Evolutionary conservation across 208 protist species (phyloP), one percentile per base, ranked within the genome.

Genomic region (Wallacemonas rigidus): DNA sequence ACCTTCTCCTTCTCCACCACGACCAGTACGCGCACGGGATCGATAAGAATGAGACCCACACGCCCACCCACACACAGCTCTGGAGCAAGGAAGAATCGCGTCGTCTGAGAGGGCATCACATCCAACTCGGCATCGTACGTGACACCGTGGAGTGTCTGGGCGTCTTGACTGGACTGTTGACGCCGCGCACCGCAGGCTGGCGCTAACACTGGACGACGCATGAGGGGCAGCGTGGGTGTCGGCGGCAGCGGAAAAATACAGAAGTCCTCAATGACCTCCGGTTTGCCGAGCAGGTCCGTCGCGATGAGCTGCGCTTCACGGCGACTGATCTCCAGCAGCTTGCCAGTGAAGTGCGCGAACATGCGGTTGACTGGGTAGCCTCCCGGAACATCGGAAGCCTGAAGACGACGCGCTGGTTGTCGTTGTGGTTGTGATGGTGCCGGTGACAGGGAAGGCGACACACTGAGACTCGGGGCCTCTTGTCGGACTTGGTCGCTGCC

Each of bases 31-130:
- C 91, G 88, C 17, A 95, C 75, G 12, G 81, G 76, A 54, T 95
- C 91, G 3, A 85, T 83, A 3, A 91, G 63, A 47, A 95, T 56
- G 12, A 95, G 72, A 41, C 85, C 91, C 8, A 95, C 67, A 68
- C 69, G 71, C 7, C 83, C 83, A 50, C 73, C 54, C 5, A 65
- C 69, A 57, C 85, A 91, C 54, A 94, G 72, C 74, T 94, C 85
- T 35, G 89, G 89, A 26, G 80, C 80, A 40, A 94, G 74, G 39
- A 92, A 92, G 69, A 87, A 94, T 41, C 87, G 89, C 44, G 83
- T 88, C 8, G 40, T 36, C 17, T 65, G 60, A 8, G 60, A 11
- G 4, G 50, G 68, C 54, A 60, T 43, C 14, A 72, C 41, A 40
- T 72, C 68, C 53, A 54, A 14, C 12, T 38, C 36, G 35, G 7